Base-by-base conservation (phyloP, 257 asterid species). In the Forsythia viridissima region DNA sequence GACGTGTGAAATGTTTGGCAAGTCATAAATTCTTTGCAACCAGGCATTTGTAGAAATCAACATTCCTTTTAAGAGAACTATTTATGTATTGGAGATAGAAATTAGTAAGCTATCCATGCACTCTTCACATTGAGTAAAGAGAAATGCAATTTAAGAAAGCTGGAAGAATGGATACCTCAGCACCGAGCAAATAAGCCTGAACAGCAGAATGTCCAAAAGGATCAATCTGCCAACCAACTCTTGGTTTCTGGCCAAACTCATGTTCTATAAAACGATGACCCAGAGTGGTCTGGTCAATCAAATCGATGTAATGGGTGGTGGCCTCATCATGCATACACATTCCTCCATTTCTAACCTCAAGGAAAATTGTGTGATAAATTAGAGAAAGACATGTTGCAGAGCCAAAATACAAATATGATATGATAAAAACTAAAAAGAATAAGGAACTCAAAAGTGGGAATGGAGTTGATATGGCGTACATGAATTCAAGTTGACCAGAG, bases 291-390 rank as follows among this genome's bases (percentile, higher is more conserved):
- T 92, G 97, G 76, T 92, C 97, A 80, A 92, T 90, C 90, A 92
- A 81, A 86, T 92, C 97, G 70, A 92, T 85, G 84, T 92, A 92
- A 74, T 92, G 97, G 6, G 96, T 90, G 39, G 97, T 86, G 38
- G 97, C 97, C 88, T 92, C 97, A 70, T 92, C 97, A 81, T 92
- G 97, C 97, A 92, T 92, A 78, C 97, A 92, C 94, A 90, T 90
- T 30, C 91, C 97, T 72, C 97, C 97, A 76, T 92, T 92, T 86
- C 97, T 92, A 83, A 81, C 67, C 71, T 73, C 61, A 73, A 73
- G 43, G 12, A 57, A 77, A 8, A 63, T 55, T 68, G 68, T 37
- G 44, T 71, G 39, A 41, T 73, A 37, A 24, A 3, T 46, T 18
- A 78, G 69, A 69, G 20, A 51, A 66, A 41, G 51, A 34, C 65